A percentile compares a stretch with the other conserved stretches of the same genome.
These are phyloP conservation scores for Brasenia schreberi DNA, from an alignment of 164 flowering plant genomes.

Conservation along the genomic window DNA sequence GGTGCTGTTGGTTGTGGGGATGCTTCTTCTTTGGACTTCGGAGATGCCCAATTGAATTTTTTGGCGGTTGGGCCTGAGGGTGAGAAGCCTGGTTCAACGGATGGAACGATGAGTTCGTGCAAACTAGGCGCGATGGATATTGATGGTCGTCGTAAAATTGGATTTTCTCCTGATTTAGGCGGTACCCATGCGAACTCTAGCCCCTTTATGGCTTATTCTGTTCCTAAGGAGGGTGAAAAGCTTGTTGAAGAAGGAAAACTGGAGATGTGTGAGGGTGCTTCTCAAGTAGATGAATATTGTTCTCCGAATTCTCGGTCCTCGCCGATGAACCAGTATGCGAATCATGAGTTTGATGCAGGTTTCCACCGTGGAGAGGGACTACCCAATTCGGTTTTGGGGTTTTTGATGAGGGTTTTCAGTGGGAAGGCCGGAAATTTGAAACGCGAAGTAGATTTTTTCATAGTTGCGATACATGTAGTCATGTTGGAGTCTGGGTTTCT, in stretches of 20 bases:
- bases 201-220: not conserved
- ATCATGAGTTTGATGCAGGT: not conserved
- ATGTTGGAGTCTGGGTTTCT: conserved; percentile 68
- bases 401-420: conserved; percentile 37
- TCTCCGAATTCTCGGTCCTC: not conserved
- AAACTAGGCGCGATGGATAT: not conserved
- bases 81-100: not conserved
- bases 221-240: not conserved
- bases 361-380: not conserved
- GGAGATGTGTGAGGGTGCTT: not conserved
- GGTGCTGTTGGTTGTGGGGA: not conserved
- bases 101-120: not conserved
- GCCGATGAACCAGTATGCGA: not conserved
- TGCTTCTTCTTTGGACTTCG: not conserved
- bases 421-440: conserved; percentile 19
- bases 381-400: conserved; percentile 27
- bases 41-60: not conserved
- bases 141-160: not conserved
- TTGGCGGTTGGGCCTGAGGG: not conserved
- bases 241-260: not conserved
- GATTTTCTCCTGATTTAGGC: not conserved
- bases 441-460: conserved; percentile 20
- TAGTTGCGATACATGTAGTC: conserved; percentile 61
- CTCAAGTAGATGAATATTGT: not conserved
- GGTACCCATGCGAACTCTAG: not conserved